These are phyloP conservation scores for Boletus hoseneyae DNA, from an alignment of 1,284 basidiomycete genomes.

Conservation along the genomic window DNA sequence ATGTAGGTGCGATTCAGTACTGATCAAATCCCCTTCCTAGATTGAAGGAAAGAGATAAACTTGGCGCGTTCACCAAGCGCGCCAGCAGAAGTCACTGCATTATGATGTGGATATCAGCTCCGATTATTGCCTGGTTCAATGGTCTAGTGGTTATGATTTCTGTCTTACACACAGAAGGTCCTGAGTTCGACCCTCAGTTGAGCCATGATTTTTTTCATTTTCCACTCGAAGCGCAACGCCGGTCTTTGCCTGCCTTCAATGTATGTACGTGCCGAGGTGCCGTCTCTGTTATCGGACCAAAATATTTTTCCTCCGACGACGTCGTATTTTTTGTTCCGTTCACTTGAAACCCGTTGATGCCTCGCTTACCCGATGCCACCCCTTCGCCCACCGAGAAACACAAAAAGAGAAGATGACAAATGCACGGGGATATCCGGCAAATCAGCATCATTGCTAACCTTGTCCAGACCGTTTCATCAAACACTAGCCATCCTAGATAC, in stretches of 20 bases:
- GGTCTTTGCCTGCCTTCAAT: too few relatives aligned
- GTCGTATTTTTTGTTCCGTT: too few relatives aligned
- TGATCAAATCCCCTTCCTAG: not conserved
- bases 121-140: slow-evolving; percentile 34
- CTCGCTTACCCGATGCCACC: not conserved
- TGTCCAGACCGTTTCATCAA: not conserved
- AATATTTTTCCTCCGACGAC: not conserved
- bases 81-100: not conserved
- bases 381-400: slow-evolving; percentile 1
- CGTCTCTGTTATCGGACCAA: slow-evolving; percentile 1
- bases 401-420: slow-evolving; percentile 1
- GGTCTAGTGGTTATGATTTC: slow-evolving; percentile 63
- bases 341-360: not conserved
- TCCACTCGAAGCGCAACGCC: not conserved
- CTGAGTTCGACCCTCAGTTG: slow-evolving; percentile 62
- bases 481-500: too few relatives aligned
- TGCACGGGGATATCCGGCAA: not conserved
- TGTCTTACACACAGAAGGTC: slow-evolving; percentile 65
- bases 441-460: not conserved
- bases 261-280: too few relatives aligned
- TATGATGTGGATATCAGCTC: rapidly evolving
- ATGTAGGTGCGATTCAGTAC: not conserved
- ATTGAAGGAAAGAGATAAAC: not conserved
- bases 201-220: slow-evolving; percentile 34
- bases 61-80: too few relatives aligned